Conservation (phyloP, 2,329 filamentous ascomycete genomes). For the Penicillium hesseltinei region DNA sequence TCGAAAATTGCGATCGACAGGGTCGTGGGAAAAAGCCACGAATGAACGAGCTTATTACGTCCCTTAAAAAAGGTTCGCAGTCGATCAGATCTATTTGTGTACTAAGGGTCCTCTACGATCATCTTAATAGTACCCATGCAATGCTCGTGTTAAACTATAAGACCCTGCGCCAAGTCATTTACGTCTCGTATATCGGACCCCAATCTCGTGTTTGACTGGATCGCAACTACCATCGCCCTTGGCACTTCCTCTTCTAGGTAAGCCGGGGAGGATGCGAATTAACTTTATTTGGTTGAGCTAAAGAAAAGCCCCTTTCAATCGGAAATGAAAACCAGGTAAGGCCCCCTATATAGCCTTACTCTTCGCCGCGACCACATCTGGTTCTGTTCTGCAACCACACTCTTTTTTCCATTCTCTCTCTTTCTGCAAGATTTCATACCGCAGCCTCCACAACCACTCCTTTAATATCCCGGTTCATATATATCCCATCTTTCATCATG, state of each 20-base stretch:
- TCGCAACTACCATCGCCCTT: background rate
- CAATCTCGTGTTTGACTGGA: conserved; percentile 1
- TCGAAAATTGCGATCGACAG: background rate
- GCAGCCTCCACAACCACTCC: background rate
- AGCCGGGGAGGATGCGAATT: background rate
- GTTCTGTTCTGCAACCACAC: background rate
- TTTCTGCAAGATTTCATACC: background rate
- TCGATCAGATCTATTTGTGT: background rate
- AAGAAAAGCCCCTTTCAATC: background rate
- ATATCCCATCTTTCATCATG: conserved; percentile 2
- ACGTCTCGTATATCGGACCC: background rate
- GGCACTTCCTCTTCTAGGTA: background rate
- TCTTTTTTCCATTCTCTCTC: background rate
- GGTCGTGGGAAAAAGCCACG: background rate
- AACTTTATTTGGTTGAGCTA: background rate
- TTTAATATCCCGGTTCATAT: conserved; percentile 24
- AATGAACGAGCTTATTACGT: background rate
- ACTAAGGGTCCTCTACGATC: background rate
- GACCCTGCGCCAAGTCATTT: background rate
- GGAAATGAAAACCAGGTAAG: background rate
- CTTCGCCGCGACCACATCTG: background rate
- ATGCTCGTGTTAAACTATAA: background rate
- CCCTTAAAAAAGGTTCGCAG: background rate
- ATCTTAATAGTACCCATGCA: background rate
- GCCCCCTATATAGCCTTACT: background rate